Evolutionary conservation across 2,329 filamentous ascomycete genomes (phyloP).

Genomic region (Colletotrichum lindemuthianum): DNA sequence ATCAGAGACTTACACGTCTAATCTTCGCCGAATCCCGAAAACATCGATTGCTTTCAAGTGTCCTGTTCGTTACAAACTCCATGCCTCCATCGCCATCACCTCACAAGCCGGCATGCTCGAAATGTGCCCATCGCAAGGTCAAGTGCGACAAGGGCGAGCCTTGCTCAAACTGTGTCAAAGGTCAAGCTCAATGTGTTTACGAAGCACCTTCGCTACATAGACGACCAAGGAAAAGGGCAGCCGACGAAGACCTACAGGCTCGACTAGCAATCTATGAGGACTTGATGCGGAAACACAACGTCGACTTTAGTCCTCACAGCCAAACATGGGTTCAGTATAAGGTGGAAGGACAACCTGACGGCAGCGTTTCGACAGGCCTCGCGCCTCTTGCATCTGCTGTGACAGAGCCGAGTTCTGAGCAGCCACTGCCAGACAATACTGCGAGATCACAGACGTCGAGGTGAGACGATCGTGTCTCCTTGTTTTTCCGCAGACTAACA

Average conservation of each 20-base stretch:
- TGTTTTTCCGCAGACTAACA: no score
- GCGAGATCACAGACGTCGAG: no score
- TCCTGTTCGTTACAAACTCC: no score
- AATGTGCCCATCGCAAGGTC: slow-evolving; percentile 52
- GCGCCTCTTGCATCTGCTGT: background rate
- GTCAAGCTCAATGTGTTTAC: slow-evolving; percentile 42
- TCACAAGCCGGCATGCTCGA: slow-evolving; percentile 42
- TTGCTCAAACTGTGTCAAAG: slow-evolving; percentile 56
- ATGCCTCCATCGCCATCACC: background rate
- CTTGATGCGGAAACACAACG: slow-evolving; percentile 40
- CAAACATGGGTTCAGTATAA: slow-evolving; percentile 42
- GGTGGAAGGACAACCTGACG: slow-evolving; percentile 6
- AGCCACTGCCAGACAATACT: no score
- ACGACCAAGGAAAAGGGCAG: slow-evolving; percentile 42
- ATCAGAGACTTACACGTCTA: no score
- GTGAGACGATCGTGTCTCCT: no score
- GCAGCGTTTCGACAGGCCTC: background rate
- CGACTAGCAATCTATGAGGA: slow-evolving; percentile 42
- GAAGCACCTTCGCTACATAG: slow-evolving; percentile 36
- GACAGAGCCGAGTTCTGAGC: no score
- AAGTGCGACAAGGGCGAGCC: slow-evolving; percentile 53
- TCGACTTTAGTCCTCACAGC: slow-evolving; percentile 38
- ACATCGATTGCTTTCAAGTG: no score
- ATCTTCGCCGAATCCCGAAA: no score
- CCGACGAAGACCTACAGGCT: slow-evolving; percentile 41